Evolutionary conservation across 2,329 filamentous ascomycete species (phyloP).

Genomic region (Myriosclerotinia scirpicola): DNA sequence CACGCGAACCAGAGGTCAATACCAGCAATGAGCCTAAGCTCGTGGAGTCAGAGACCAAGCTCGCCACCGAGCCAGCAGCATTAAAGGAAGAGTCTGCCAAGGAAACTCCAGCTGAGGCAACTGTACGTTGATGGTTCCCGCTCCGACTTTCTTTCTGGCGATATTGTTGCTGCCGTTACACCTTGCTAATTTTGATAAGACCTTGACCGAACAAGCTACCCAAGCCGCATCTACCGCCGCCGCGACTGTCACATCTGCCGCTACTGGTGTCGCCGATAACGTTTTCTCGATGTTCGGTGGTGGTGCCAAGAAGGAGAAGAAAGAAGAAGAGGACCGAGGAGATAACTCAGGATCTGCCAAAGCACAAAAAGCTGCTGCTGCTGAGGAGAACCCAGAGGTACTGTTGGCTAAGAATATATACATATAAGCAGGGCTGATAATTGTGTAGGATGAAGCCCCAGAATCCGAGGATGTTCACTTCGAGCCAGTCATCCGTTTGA

Average conservation of each 20-base stretch:
- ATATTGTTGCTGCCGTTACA: slow-evolving; percentile 5
- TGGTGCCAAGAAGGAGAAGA: slow-evolving; percentile 95
- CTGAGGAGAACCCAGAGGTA: slow-evolving; percentile 43
- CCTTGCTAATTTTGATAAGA: slow-evolving; percentile 31
- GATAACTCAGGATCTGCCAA: slow-evolving; percentile 89
- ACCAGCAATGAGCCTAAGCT: slow-evolving; percentile 43
- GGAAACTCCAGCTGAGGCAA: slow-evolving; percentile 31
- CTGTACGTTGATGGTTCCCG: slow-evolving; percentile 26
- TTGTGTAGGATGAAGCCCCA: slow-evolving; percentile 64
- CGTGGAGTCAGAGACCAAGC: slow-evolving; percentile 46
- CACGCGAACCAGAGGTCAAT: slow-evolving; percentile 43
- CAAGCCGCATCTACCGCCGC: slow-evolving; percentile 44
- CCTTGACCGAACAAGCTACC: slow-evolving; percentile 40
- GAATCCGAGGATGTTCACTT: slow-evolving; percentile 95
- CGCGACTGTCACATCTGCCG: slow-evolving; percentile 44
- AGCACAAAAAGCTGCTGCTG: slow-evolving; percentile 61
- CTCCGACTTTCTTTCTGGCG: neutral
- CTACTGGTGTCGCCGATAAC: slow-evolving; percentile 51
- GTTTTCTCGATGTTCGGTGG: slow-evolving; percentile 99
- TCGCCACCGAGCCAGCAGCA: slow-evolving; percentile 43
- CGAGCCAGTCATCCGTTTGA: slow-evolving; percentile 92
- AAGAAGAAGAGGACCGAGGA: slow-evolving; percentile 76
- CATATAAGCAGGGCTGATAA: slow-evolving; percentile 27
- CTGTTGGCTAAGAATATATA: slow-evolving; percentile 10
- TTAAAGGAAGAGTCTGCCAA: slow-evolving; percentile 32